Percentiles rank a stretch among this genome's conserved stretches.
These are phyloP conservation scores for Wickerhamomyces mucosus DNA, from an alignment of 805 yeast species.

Conservation along the genomic window DNA sequence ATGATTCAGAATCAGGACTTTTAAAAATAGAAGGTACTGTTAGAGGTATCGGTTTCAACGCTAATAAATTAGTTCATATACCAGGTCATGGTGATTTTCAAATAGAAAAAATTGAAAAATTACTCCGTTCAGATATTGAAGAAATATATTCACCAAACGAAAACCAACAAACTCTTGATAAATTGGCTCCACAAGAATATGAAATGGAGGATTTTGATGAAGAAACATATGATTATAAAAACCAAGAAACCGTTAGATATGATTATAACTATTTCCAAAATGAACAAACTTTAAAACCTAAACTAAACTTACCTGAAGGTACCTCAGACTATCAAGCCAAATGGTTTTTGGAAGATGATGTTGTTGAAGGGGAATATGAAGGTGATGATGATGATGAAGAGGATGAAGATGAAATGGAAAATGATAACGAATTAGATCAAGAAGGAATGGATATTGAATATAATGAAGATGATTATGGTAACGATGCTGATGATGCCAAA, in stretches of 20 bases:
- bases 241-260: constrained; percentile 22
- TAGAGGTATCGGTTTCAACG: constrained; percentile 77
- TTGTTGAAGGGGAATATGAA: constrained; percentile 11
- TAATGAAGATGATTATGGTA: constrained; percentile 22
- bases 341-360: constrained; percentile 61
- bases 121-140: constrained; percentile 23
- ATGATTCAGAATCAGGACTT: constrained; percentile 27
- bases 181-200: constrained; percentile 44
- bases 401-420: constrained; percentile 8
- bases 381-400: constrained; percentile 23
- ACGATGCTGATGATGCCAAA: constrained; percentile 23
- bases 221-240: constrained; percentile 21
- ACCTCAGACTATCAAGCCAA: constrained; percentile 73
- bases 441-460: constrained; percentile 20
- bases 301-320: constrained; percentile 56
- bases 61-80: constrained; percentile 71
- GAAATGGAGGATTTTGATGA: constrained; percentile 36
- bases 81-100: constrained; percentile 90
- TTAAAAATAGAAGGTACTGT: constrained; percentile 73
- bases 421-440: constrained; percentile 17
- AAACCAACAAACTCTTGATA: constrained; percentile 49
- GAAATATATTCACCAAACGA: constrained; percentile 25
- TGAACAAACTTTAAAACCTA: constrained; percentile 27
- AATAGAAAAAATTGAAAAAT: constrained; percentile 53
- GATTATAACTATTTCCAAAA: constrained; percentile 34